These are phyloP conservation scores for Aspergillus sp. DNA, from an alignment of 2,329 filamentous ascomycete genomes.

Conservation along the genomic window DNA sequence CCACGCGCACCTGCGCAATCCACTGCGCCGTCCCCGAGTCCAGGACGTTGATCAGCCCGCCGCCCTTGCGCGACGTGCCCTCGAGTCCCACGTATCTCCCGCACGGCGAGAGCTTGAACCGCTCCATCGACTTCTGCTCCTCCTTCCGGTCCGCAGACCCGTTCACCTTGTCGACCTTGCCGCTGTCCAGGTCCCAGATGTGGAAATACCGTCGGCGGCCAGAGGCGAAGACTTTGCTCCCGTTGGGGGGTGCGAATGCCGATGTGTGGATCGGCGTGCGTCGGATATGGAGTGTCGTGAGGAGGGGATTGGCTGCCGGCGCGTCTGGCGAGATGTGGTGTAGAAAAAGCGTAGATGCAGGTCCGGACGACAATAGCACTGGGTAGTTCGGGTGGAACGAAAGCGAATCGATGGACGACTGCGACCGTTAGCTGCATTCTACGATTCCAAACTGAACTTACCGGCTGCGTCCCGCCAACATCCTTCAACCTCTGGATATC, in stretches of 20 bases:
- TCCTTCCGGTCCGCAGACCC: constrained; percentile 60
- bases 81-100: constrained; percentile 77
- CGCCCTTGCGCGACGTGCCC: constrained; percentile 71
- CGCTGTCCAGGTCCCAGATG: constrained; percentile 78
- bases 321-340: constrained; percentile 77
- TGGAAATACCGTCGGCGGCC: constrained; percentile 88
- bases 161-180: constrained; percentile 71
- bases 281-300: constrained; percentile 82
- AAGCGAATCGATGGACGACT: constrained; percentile 68
- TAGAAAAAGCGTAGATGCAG: constrained; percentile 73
- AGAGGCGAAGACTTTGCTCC: constrained; percentile 76
- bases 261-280: constrained; percentile 76
- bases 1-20: constrained; percentile 71
- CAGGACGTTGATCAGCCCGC: constrained; percentile 79
- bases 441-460: too few species aligned
- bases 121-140: constrained; percentile 85
- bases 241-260: constrained; percentile 63
- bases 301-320: constrained; percentile 72
- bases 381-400: constrained; percentile 85
- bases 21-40: constrained; percentile 75
- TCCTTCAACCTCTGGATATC: constrained; percentile 86
- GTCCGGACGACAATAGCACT: constrained; percentile 80
- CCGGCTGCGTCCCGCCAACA: constrained; percentile 65
- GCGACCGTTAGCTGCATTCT: too few species aligned
- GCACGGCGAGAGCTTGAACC: constrained; percentile 77